Conservation (phyloP, 768 basidiomycete genomes). For the Lactarius tabidus region DNA sequence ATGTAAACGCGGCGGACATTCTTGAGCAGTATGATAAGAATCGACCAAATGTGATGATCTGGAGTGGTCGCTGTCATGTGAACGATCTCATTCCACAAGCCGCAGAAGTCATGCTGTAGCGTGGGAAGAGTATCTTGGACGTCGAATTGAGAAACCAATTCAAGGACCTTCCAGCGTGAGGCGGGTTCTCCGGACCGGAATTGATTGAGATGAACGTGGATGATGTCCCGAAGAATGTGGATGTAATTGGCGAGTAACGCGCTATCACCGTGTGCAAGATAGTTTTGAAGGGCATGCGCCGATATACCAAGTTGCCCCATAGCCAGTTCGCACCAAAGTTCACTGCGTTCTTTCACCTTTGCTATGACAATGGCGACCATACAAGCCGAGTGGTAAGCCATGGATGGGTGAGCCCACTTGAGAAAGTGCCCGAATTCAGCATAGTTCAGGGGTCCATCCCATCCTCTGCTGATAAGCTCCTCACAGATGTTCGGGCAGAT, state of each 20-base stretch:
- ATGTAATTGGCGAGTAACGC: conserved; percentile 3
- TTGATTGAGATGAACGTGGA: not conserved
- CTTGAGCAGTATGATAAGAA: not conserved
- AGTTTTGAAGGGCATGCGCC: not conserved
- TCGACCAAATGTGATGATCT: not conserved
- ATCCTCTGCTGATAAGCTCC: not conserved
- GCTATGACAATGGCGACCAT: not conserved
- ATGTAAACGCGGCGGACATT: not conserved
- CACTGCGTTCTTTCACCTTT: not conserved
- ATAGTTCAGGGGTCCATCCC: not conserved
- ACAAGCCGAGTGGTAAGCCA: not conserved
- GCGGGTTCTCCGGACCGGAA: too few relatives aligned
- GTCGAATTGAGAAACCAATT: not conserved
- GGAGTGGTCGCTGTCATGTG: not conserved
- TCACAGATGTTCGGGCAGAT: not conserved
- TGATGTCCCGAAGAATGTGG: not conserved
- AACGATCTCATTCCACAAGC: conserved; percentile 9
- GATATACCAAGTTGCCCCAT: not conserved
- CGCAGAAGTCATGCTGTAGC: conserved; percentile 11
- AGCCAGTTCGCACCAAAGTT: not conserved
- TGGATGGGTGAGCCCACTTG: not conserved
- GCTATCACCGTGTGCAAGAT: not conserved
- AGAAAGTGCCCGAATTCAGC: not conserved
- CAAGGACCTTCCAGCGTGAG: not conserved
- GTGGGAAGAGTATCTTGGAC: not conserved